Evolutionary conservation across 805 yeast species (phyloP).

Genomic region (Metschnikowia amazonensis): DNA sequence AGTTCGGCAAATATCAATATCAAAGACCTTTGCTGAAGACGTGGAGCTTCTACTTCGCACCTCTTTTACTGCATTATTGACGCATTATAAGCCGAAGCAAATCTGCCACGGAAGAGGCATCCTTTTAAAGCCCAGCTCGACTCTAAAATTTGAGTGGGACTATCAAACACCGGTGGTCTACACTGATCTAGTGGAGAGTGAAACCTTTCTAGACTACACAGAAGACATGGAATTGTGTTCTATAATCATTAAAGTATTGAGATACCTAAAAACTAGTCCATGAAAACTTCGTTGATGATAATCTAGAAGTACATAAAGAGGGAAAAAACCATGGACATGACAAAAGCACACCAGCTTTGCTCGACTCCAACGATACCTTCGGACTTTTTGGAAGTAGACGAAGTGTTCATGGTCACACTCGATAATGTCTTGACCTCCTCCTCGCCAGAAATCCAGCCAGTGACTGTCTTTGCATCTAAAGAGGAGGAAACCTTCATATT

Average conservation of each 20-base stretch:
- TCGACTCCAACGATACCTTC: conserved; percentile 16
- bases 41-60: not conserved
- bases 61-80: not conserved
- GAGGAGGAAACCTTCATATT: conserved; percentile 45
- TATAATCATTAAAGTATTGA: conserved; percentile 6
- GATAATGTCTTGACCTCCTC: conserved; percentile 24
- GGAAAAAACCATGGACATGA: conserved; percentile 15
- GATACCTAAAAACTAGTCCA: not conserved
- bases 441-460: conserved; percentile 44
- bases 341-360: conserved; percentile 10
- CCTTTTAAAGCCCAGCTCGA: not conserved
- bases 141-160: not conserved
- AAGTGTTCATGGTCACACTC: conserved; percentile 24
- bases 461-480: conserved; percentile 43
- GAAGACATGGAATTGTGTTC: conserved; percentile 13
- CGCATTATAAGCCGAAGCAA: not conserved
- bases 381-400: conserved; percentile 24
- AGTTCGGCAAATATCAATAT: not conserved
- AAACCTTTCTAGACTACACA: conserved; percentile 15
- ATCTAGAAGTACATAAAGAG: conserved; percentile 10
- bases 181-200: conserved; percentile 12
- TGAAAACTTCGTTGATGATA: not conserved
- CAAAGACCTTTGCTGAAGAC: not conserved
- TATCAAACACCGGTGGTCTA: conserved; percentile 15
- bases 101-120: conserved; percentile 4